A percentile compares a stretch with the other conserved stretches of the same genome.
Evolutionary conservation across 192 early-diverging fungal species (phyloP).

Genomic region (Helicostylum pulchrum): DNA sequence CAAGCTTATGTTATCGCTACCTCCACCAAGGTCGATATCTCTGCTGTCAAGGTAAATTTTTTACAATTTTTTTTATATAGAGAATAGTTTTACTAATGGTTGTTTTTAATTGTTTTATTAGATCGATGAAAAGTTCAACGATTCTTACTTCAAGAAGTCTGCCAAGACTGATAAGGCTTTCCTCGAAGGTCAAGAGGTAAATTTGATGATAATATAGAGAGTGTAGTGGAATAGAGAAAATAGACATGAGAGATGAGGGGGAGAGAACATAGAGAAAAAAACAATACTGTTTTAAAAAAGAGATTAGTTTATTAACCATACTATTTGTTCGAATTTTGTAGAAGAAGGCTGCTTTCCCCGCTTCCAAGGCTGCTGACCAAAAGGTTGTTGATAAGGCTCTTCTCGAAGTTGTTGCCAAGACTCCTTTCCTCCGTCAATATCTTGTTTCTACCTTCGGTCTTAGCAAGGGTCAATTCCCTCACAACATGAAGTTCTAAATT

Average conservation of each 20-base stretch:
- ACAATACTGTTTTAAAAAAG: neutral
- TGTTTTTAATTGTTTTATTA: conserved; percentile 9
- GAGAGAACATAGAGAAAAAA: neutral
- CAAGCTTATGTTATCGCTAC: conserved; percentile 99
- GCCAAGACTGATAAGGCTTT: conserved; percentile 88
- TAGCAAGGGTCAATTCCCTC: conserved; percentile 95
- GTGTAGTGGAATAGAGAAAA: neutral
- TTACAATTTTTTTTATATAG: too few species aligned
- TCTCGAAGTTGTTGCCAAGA: conserved; percentile 78
- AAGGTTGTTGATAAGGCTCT: conserved; percentile 86
- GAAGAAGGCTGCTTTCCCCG: conserved; percentile 78
- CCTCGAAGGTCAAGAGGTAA: conserved; percentile 60
- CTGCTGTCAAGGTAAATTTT: conserved; percentile 61
- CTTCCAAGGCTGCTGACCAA: conserved; percentile 83
- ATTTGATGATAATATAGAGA: too few species aligned
- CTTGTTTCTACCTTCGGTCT: conserved; percentile 85
- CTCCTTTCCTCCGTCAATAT: conserved; percentile 87
- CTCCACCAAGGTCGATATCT: conserved; percentile 96
- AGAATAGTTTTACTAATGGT: neutral
- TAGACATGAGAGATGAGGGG: neutral
- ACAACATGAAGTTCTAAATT: conserved; percentile 92
- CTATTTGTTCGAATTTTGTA: conserved; percentile 1
- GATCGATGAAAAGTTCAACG: conserved; percentile 81
- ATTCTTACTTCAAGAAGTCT: conserved; percentile 88
- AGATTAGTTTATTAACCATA: neutral